Conservation (phyloP, 177 flowering plant genomes). For the Tripterygium wilfordii region DNA sequence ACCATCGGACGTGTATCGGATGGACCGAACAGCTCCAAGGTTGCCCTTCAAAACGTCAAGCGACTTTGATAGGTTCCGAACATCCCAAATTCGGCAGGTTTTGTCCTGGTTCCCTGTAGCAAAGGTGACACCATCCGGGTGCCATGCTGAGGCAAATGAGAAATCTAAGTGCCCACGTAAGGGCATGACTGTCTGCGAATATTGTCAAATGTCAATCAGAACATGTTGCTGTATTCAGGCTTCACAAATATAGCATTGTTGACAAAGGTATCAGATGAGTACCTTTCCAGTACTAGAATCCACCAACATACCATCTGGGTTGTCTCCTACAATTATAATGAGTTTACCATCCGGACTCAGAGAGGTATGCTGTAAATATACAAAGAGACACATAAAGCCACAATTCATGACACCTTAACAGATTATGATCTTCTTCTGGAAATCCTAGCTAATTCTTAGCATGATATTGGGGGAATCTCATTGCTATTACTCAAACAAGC, state of each 20-base stretch:
- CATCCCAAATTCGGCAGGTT: slow-evolving; percentile 87
- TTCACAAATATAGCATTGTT: neutral
- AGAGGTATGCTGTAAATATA: slow-evolving; percentile 66
- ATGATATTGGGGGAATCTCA: too few species aligned
- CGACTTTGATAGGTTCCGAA: slow-evolving; percentile 55
- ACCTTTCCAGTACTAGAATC: slow-evolving; percentile 78
- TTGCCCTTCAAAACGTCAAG: slow-evolving; percentile 66
- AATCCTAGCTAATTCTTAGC: too few species aligned
- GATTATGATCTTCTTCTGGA: too few species aligned
- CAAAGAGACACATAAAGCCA: too few species aligned
- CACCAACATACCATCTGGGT: slow-evolving; percentile 64
- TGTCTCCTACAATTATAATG: slow-evolving; percentile 69
- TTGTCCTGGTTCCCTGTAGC: slow-evolving; percentile 95
- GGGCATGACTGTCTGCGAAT: slow-evolving; percentile 37
- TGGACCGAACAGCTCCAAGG: slow-evolving; percentile 74
- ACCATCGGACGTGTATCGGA: slow-evolving; percentile 78
- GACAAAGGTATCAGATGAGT: neutral
- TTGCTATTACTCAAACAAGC: too few species aligned
- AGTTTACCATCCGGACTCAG: slow-evolving; percentile 76
- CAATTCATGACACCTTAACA: too few species aligned
- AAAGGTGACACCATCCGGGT: slow-evolving; percentile 68
- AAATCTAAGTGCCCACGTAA: slow-evolving; percentile 72
- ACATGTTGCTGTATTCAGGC: neutral
- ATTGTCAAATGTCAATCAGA: neutral
- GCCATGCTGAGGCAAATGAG: slow-evolving; percentile 93